These are phyloP conservation scores for Grammothele lineata DNA, from an alignment of 768 basidiomycete genomes.

Conservation along the genomic window DNA sequence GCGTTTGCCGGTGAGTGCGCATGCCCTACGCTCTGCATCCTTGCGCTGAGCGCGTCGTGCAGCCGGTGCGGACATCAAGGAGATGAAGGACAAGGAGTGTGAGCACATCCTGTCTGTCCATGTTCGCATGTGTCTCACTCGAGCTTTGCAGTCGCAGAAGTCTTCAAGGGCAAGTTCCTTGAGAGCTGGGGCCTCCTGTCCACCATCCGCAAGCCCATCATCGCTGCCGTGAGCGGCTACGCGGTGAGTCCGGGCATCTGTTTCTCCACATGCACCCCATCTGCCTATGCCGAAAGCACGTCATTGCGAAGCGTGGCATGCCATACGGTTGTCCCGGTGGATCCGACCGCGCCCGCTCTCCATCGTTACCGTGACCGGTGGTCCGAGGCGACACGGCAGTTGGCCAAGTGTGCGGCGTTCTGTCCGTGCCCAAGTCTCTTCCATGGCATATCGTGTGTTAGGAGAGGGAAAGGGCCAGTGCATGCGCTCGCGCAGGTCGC, in stretches of 20 bases:
- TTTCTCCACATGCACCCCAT: neutral
- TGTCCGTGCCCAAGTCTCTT: too few species aligned
- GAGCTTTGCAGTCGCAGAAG: slow-evolving; percentile 66
- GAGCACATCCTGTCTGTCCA: slow-evolving; percentile 21
- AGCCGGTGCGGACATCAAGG: slow-evolving; percentile 99
- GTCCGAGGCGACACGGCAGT: too few species aligned
- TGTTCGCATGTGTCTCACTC: too few species aligned
- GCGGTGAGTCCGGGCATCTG: slow-evolving; percentile 53
- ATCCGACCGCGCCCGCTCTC: too few species aligned
- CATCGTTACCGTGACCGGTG: too few species aligned
- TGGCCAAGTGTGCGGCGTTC: too few species aligned
- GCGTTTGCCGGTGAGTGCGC: slow-evolving; percentile 81
- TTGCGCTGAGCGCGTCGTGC: slow-evolving; percentile 3
- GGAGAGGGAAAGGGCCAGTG: too few species aligned
- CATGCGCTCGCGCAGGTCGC: too few species aligned
- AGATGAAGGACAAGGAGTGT: slow-evolving; percentile 98
- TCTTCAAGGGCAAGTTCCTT: slow-evolving; percentile 82
- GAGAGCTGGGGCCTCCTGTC: slow-evolving; percentile 77
- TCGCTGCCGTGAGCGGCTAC: slow-evolving; percentile 94
- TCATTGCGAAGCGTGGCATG: neutral
- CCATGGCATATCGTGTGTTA: too few species aligned
- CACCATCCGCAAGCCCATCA: slow-evolving; percentile 83
- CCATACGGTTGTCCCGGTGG: neutral
- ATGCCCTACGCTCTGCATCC: neutral
- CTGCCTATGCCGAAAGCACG: neutral